Evolutionary conservation across 139 green algal species (phyloP), one percentile per base, ranked within the genome.

Genomic region (Closterium sp.): DNA sequence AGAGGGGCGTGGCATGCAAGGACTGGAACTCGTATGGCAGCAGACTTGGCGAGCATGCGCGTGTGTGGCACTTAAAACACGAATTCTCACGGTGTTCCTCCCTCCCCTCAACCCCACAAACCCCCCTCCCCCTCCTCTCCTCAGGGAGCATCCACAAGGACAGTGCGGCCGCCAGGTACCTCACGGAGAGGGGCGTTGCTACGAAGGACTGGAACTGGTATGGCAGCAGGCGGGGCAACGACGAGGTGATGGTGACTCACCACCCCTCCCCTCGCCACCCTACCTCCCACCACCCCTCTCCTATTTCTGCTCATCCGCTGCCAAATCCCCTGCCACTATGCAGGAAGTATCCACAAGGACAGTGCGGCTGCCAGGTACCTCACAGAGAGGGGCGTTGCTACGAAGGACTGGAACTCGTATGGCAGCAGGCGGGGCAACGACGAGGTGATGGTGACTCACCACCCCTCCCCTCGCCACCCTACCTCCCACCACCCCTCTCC

Each of bases 341-440:
- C 90, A 92, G 91, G 91, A 11, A 94, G 42, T 31, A 94, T 94
- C 31, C 91, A 94, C 73, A 94, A 94, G 89, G 88, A 95, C 88
- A 95, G 93, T 70, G 70, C 93, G 0, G 93, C 93, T 5, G 93
- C 93, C 13, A 91, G 93, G 91, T 95, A 90, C 31, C 84, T 95
- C 28, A 91, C 31, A 5, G 31, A 70, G 17, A 70, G 92, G 29
- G 92, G 92, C 32, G 93, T 95, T 2, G 91, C 93, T 0, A 50
- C 88, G 21, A 92, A 92, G 70, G 91, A 94, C 34, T 95, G 94
- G 93, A 95, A 96, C 88, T 92, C 62, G 27, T 95, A 95, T 70
- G 93, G 94, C 70, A 92, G 91, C 50, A 86, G 94, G 24, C 93
- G 94, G 38, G 94, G 94, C 86, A 96, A 96, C 38, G 91, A 96